Evolutionary conservation across 805 yeast species (phyloP).

Genomic region (Yarrowia keelungensis): DNA sequence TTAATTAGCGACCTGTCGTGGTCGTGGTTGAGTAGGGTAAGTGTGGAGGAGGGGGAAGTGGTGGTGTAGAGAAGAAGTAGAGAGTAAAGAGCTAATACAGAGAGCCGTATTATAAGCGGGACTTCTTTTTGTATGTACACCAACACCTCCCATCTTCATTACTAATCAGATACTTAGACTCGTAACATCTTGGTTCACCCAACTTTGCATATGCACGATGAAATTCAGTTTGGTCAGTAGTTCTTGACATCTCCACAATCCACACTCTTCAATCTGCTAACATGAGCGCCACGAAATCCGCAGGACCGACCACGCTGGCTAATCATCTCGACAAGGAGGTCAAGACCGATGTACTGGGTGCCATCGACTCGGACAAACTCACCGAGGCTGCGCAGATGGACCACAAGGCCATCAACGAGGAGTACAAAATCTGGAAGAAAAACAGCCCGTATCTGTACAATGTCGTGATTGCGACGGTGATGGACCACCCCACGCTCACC

Average conservation of each 20-base stretch:
- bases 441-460: conserved; percentile 64
- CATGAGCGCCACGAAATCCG: conserved; percentile 27
- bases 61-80: neutral
- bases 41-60: too few species aligned
- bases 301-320: conserved; percentile 35
- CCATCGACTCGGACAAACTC: conserved; percentile 28
- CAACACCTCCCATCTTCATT: too few species aligned
- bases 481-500: conserved; percentile 70
- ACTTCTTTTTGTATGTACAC: too few species aligned
- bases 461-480: conserved; percentile 58
- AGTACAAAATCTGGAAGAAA: conserved; percentile 66
- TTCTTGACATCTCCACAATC: neutral
- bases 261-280: neutral
- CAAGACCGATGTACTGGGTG: conserved; percentile 36
- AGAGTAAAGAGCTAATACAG: neutral
- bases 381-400: conserved; percentile 21
- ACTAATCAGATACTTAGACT: too few species aligned
- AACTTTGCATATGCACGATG: conserved; percentile 11
- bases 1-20: conserved; percentile 20
- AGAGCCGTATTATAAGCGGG: too few species aligned
- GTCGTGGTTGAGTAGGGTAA: conserved; percentile 14
- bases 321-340: conserved; percentile 38
- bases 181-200: too few species aligned
- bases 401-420: conserved; percentile 41
- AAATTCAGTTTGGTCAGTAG: neutral